Conservation (phyloP, 805 yeast genomes). For the Yarrowia alimentaria region DNA sequence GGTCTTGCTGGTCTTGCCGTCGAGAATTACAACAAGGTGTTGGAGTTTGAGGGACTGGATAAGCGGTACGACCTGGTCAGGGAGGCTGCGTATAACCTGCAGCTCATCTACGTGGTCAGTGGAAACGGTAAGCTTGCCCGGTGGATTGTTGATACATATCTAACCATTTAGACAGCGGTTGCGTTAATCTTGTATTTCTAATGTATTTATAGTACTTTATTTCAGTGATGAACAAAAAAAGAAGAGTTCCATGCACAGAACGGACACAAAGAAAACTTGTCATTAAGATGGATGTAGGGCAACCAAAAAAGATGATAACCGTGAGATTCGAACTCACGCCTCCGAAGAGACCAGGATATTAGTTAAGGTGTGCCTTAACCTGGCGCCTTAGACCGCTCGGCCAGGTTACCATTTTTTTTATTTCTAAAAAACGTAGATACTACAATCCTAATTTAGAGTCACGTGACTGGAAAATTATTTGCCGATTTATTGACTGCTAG, state of each 20-base stretch:
- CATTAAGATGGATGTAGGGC: neutral
- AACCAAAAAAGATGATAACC: constrained; percentile 13
- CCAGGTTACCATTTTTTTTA: no score
- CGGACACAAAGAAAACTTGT: neutral
- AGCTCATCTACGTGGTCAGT: constrained; percentile 68
- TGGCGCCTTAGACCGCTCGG: constrained; percentile 29
- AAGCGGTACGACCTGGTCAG: constrained; percentile 58
- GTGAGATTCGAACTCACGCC: constrained; percentile 28
- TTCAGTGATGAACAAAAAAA: neutral
- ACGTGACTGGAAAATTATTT: no score
- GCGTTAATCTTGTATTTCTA: neutral
- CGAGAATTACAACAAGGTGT: constrained; percentile 66
- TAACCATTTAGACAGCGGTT: constrained; percentile 46
- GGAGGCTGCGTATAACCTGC: constrained; percentile 85
- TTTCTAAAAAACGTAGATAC: no score
- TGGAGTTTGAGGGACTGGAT: constrained; percentile 44
- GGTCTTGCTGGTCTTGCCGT: constrained; percentile 76
- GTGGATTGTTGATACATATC: constrained; percentile 60
- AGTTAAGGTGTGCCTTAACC: constrained; percentile 28
- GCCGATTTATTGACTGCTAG: no score
- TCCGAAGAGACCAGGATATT: constrained; percentile 28
- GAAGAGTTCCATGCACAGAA: no score
- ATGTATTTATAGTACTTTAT: constrained; percentile 8
- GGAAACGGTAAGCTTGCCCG: constrained; percentile 70
- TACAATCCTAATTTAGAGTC: no score